Conservation (phyloP, 2,329 filamentous ascomycete genomes). For the Nigrospora oryzae region DNA sequence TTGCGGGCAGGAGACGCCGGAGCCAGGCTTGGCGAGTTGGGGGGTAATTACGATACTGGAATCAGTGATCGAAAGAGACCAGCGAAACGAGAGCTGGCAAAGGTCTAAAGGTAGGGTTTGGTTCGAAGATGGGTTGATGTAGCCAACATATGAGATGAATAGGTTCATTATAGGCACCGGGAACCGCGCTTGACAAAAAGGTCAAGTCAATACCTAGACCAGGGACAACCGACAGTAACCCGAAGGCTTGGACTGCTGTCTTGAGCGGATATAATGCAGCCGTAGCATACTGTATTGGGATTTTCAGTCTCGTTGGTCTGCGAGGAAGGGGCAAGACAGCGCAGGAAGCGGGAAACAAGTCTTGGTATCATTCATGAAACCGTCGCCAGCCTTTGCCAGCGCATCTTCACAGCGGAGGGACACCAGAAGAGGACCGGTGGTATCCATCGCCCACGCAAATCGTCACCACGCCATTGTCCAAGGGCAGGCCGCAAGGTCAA, state of each 20-base stretch:
- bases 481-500: not conserved
- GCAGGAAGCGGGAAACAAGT: slow-evolving; percentile 1
- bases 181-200: not conserved
- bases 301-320: not conserved
- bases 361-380: slow-evolving; percentile 4
- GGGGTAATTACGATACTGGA: no score
- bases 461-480: not conserved
- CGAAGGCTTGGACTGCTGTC: no score
- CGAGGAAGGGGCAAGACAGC: not conserved
- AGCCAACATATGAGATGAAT: no score
- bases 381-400: not conserved
- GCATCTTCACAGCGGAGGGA: not conserved
- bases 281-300: not conserved
- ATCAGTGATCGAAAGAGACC: no score
- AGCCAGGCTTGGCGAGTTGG: no score
- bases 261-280: no score
- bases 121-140: no score
- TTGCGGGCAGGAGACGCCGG: no score
- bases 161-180: not conserved
- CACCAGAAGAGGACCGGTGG: not conserved
- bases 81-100: no score
- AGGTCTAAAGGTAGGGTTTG: no score
- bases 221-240: no score
- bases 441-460: no score
- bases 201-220: not conserved